Base-by-base conservation (phyloP, 441 rosid species). In the Cnidoscolus chayamansa region DNA sequence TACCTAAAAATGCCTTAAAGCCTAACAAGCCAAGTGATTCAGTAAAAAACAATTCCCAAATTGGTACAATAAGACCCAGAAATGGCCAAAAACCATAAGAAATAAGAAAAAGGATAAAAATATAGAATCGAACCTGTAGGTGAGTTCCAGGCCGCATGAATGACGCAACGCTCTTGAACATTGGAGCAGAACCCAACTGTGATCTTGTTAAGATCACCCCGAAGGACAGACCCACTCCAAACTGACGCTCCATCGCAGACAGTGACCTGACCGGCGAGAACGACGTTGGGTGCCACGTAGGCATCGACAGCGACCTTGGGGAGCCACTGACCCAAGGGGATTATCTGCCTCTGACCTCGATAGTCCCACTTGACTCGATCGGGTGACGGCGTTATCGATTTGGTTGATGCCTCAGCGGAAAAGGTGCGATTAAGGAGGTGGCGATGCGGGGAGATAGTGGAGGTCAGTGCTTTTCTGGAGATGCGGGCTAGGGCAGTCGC, bases 71-170 rank as follows among this genome's bases (percentile, higher is more conserved):
- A 25, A 25, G 25, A 0, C 37, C 76, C 49, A 56, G 15, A 56
- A 66, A 67, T 1, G 3, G 16, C 58, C 53, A 57, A 76, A 32
- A 45, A 49, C 59, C 8, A 25, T 20, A 16, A 53, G 0, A 66
- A 16, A 35, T 50, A 13, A 54, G 31, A 15, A 63, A 57, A 48
- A 64, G 72, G 10, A 51, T 19, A 16, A 19, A 16, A 70, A 56
- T 30, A 12, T 37, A 31, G 13, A 67, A 19, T 50, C 72, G 4
- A 83, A 93, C 99, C 98, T 78, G 99, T 95, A 20, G 97, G 99
- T 43, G 97, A 95, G 45, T 92, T 84, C 99, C 97, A 95, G 53
- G 99, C 95, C 48, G 99, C 99, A 77, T 95, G 99, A 73, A 95
- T 72, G 60, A 95, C 99, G 72, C 92, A 89, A 32, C 95, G 87